Evolutionary conservation across 805 yeast species (phyloP), one percentile per base, ranked within the genome.

Genomic region (Brettanomyces anomalus): DNA sequence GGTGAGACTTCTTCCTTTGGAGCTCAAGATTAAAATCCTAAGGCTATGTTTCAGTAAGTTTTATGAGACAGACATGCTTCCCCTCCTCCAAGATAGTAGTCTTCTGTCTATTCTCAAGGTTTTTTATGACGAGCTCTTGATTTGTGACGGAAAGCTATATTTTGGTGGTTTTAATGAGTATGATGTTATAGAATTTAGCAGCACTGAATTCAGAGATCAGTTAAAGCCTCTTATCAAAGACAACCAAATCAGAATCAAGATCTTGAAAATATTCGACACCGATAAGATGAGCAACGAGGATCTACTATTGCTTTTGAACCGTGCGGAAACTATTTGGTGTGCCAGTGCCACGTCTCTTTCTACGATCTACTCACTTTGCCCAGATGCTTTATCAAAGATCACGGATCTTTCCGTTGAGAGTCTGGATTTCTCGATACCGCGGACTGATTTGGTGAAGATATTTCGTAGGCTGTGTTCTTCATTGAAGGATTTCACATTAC

Each of bases 141-240:
- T 45, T 11, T 18, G 42, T 11, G 45, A 45, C 15, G 48, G 48
- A 15, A 45, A 45, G 16, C 18, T 45, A 4, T 45, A 42, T 32
- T 45, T 45, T 39, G 48, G 48, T 14, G 45, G 45, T n/a, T 42
- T 45, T 24, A 45, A 45, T 18, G 48, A 45, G 36, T 45, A 35
- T 26, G 43, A 39, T 39, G 37, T 45, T 13, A 39, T 45, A 13
- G 31, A 20, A 14, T 37, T 45, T 18, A 28, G 33, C 16, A 31
- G 36, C 3, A 15, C 21, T 2, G 36, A 39, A 17, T 42, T 32
- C 18, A 14, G 15, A 24, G 21, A 15, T 14, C n/a, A 16, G 4
- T 34, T 45, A 4, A 36, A 33, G 16, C 14, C 11, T 5, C 26
- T 34, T 15, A 17, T 42, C 14, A 15, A 16, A 11, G 17, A 39